A percentile compares a stretch with the other conserved stretches of the same genome.
These are phyloP conservation scores for Chaetomium globosum DNA, from an alignment of 2,329 filamentous ascomycete species.

Conservation along the genomic window DNA sequence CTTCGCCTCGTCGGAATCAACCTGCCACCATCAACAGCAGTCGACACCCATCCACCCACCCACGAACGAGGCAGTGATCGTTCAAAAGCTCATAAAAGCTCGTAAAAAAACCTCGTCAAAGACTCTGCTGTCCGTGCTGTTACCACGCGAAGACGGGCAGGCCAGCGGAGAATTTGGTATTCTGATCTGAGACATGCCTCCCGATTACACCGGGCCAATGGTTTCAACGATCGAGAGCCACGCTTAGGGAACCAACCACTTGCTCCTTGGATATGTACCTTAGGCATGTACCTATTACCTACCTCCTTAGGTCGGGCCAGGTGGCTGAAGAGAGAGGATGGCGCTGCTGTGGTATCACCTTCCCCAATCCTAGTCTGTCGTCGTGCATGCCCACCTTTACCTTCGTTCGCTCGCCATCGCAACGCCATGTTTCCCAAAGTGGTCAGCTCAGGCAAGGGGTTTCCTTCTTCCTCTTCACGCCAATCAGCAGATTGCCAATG, in stretches of 20 bases:
- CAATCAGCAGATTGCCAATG: constrained; percentile 9
- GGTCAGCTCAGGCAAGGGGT: constrained; percentile 9
- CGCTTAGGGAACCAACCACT: neutral
- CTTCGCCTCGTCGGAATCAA: neutral
- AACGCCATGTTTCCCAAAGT: neutral
- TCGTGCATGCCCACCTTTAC: constrained; percentile 15
- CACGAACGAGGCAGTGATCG: neutral
- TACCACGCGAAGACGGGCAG: neutral
- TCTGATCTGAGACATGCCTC: constrained; percentile 19
- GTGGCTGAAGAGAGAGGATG: neutral
- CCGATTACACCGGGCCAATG: constrained; percentile 5
- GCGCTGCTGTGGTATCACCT: constrained; percentile 19
- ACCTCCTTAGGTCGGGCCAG: neutral
- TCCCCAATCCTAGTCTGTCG: constrained; percentile 18
- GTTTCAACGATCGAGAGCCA: neutral
- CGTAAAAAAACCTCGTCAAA: neutral
- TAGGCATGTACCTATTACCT: neutral
- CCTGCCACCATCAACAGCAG: neutral
- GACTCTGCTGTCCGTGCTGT: neutral
- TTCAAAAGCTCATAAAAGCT: neutral
- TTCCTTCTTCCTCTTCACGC: constrained; percentile 4
- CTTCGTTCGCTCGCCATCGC: neutral
- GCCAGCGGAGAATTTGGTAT: constrained; percentile 13
- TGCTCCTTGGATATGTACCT: neutral
- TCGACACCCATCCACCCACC: neutral